Base-by-base conservation (phyloP, 2,329 filamentous ascomycete genomes). In the Setomelanomma holmii region DNA sequence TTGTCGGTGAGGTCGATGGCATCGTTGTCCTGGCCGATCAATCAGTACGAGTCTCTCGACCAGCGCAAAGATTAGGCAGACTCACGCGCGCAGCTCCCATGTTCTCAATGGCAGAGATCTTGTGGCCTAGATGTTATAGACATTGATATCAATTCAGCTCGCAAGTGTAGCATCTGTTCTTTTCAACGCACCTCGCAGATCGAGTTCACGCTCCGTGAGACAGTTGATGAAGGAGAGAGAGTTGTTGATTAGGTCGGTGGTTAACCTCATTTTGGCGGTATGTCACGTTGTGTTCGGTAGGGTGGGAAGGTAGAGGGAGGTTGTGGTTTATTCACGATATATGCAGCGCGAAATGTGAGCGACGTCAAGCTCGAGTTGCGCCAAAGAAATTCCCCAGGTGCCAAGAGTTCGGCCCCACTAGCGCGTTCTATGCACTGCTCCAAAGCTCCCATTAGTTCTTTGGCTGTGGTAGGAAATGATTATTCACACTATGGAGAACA, bases 121-220 rank as follows among this genome's bases (percentile, higher is more conserved):
- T 93, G 81, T 98, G 93, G 81, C 95, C 95, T 99, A 86, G 82
- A 86, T 53, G 63, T 66, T 56, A 65, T 64, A 75, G 80, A 80
- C 79, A 80, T 83, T 75, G 83, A 85, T 89, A 93, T 96, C 88
- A 95, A 93, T 85, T 86, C 84, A 90, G 89, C 85, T 87, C 87
- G 74, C 80, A 86, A 86, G 86, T 92, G 90, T 90, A 96, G 91
- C 86, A 96, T 95, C 92, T 93, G 90, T 84, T 87, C 91, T 91
- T 96, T 91, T 89, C 89, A 86, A 86, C 92, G 87, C 90, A 98
- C 95, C 95, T 96, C 95, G 88, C 71, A 99, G 91, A 83, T 98
- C 93, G 77, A 99, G 87, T 86, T 99, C 95, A 78, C 95, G 91
- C 85, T 99, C 95, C 81, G 95, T 96, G 78, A 99, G 86, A 76